Evolutionary conservation across 1,284 basidiomycete genomes (phyloP).

Genomic region (Laetiporus sulphureus): DNA sequence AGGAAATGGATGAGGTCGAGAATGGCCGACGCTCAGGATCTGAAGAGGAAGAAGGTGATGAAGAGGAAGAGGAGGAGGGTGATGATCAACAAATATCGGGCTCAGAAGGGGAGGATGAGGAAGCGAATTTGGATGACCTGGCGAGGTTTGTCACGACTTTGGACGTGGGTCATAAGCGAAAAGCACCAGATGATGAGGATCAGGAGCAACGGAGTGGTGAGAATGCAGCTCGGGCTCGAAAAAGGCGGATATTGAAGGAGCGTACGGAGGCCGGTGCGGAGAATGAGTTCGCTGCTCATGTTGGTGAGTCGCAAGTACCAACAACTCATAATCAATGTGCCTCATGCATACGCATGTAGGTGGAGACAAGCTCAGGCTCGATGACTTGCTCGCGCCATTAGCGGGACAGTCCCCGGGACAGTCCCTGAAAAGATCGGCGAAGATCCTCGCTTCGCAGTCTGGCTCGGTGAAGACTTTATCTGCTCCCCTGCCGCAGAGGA

Average conservation of each 20-base stretch:
- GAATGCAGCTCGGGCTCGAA: conserved; percentile 31
- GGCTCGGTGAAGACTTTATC: conserved; percentile 56
- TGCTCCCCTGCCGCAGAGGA: conserved; percentile 82
- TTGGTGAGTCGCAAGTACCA: conserved; percentile 33
- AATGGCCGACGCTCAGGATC: conserved; percentile 8
- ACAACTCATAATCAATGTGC: too few species aligned
- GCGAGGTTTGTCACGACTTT: conserved; percentile 69
- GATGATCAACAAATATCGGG: conserved; percentile 36
- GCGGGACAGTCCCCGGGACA: conserved; percentile 49
- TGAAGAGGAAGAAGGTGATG: conserved; percentile 22
- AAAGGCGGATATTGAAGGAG: conserved; percentile 64
- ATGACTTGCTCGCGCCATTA: conserved; percentile 72
- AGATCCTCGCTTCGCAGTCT: conserved; percentile 46
- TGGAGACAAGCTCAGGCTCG: conserved; percentile 49
- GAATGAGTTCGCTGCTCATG: conserved; percentile 58
- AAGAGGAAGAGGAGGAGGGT: conserved; percentile 32
- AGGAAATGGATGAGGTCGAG: conserved; percentile 13
- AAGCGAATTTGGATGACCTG: conserved; percentile 52
- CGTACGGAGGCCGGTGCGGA: conserved; percentile 71
- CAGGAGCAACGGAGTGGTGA: conserved; percentile 24
- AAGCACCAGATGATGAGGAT: conserved; percentile 39
- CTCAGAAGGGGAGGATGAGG: conserved; percentile 57
- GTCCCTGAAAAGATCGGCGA: conserved; percentile 65
- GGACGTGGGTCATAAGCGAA: conserved; percentile 68
- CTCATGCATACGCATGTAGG: conserved; percentile 28